Conservation (phyloP, 2,329 filamentous ascomycete species). For the Thielaviopsis cerberus region DNA sequence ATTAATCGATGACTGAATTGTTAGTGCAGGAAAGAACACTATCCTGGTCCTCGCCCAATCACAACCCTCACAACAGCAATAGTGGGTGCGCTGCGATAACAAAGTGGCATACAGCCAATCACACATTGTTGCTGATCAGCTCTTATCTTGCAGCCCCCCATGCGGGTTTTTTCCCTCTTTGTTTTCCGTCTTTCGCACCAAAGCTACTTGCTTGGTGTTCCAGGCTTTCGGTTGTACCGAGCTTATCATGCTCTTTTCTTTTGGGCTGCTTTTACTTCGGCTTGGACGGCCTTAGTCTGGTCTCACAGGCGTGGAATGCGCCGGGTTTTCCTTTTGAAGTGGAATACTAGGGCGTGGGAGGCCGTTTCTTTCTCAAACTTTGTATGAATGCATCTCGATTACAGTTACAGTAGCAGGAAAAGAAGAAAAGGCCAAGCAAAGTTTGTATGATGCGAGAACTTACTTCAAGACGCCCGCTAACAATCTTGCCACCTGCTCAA, state of each 20-base stretch:
- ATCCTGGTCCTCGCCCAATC: neutral
- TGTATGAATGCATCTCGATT: no score
- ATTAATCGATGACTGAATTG: no score
- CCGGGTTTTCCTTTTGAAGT: neutral
- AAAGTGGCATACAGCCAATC: neutral
- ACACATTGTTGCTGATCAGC: neutral
- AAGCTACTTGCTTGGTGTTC: neutral
- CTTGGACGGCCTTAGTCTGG: neutral
- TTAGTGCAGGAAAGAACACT: neutral
- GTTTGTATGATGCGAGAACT: neutral
- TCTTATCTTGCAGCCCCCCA: neutral
- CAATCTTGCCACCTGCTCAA: neutral
- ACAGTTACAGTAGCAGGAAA: no score
- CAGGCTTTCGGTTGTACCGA: neutral
- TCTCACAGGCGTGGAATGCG: neutral
- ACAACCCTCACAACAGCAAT: neutral
- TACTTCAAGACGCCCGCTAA: neutral
- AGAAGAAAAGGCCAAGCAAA: neutral
- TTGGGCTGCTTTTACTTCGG: neutral
- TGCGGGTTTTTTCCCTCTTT: neutral
- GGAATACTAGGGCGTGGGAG: neutral
- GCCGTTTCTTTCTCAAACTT: neutral
- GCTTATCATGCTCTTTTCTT: neutral
- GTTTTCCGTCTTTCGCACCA: conserved; percentile 1
- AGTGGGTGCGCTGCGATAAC: neutral